These are phyloP conservation scores for Penicillium sp. DNA, from an alignment of 2,329 filamentous ascomycete species.

Conservation along the genomic window DNA sequence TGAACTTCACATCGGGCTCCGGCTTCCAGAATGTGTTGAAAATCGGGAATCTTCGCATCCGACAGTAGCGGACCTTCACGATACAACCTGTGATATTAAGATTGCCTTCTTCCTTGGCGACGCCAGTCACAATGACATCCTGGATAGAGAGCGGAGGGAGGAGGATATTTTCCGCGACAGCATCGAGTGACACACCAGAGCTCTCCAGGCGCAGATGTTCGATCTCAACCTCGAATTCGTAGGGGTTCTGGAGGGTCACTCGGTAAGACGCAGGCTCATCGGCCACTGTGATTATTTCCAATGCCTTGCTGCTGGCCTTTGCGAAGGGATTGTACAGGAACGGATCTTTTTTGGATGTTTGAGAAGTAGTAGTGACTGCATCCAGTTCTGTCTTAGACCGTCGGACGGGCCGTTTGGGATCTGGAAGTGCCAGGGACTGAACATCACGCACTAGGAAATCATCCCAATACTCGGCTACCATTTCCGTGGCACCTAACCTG, in stretches of 20 bases:
- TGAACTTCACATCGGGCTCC: slow-evolving; percentile 70
- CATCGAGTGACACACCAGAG: slow-evolving; percentile 72
- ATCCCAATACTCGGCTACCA: slow-evolving; percentile 92
- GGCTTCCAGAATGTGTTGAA: slow-evolving; percentile 77
- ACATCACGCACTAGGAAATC: slow-evolving; percentile 85
- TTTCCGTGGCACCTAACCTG: slow-evolving; percentile 68
- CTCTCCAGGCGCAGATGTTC: slow-evolving; percentile 76
- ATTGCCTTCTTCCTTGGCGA: slow-evolving; percentile 66
- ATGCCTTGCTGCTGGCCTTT: slow-evolving; percentile 60
- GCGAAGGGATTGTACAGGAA: slow-evolving; percentile 96
- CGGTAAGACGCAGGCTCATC: slow-evolving; percentile 76
- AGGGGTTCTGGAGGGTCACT: slow-evolving; percentile 89
- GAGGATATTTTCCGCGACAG: slow-evolving; percentile 63
- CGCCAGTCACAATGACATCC: slow-evolving; percentile 70
- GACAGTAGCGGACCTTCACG: slow-evolving; percentile 78
- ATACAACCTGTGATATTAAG: slow-evolving; percentile 76
- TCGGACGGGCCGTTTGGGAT: slow-evolving; percentile 64
- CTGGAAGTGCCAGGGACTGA: slow-evolving; percentile 65
- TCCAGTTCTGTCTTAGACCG: slow-evolving; percentile 60
- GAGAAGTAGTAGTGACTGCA: slow-evolving; percentile 40
- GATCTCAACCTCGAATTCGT: slow-evolving; percentile 88
- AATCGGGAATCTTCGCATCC: slow-evolving; percentile 80
- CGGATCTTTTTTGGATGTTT: slow-evolving; percentile 63
- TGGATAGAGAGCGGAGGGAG: slow-evolving; percentile 84
- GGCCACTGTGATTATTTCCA: slow-evolving; percentile 73